Evolutionary conservation across 495 filamentous ascomycete species (phyloP), one percentile per base, ranked within the genome.

Genomic region (Penicillium daleae): DNA sequence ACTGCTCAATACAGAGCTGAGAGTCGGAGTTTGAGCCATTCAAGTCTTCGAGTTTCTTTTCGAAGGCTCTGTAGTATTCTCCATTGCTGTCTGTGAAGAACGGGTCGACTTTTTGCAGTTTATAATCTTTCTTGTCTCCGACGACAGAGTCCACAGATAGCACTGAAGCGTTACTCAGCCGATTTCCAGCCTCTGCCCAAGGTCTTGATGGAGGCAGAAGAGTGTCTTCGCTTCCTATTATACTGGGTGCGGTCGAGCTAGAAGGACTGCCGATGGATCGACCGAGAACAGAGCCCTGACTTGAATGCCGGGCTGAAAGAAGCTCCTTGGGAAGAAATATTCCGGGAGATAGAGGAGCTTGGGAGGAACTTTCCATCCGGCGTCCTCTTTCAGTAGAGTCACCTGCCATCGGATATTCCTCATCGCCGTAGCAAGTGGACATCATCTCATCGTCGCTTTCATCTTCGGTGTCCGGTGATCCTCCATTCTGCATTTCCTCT

Each of bases 41-140:
- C 4, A 91, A 76, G 5, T 73, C 71, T 15, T 87, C 83, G 6
- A 91, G 79, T 67, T 80, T 83, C 71, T 83, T 82, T 54, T 87
- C 85, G 61, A 90, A 91, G 17, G 69, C 78, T 54, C 74, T 74
- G 51, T 85, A 86, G 74, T 85, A 90, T 59, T 86, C 80, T 21
- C 88, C 88, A 42, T 79, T 86, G 27, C 83, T 81, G 65, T 91
- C 88, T 4, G 86, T 90, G 76, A 91, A 91, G 76, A 85, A 88
- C 5, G 87, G 88, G 57, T 89, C 86, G 5, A 90, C 86, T 53
- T 89, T 85, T 65, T 90, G 88, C 12, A 90, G 80, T 62, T 85
- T 84, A 61, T 85, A 86, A 61, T 90, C 85, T 27, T 84, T 85
- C 62, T 84, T 80, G 53, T 86, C 86, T 15, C 85, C 85, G 17